Percentiles rank a stretch among this genome's conserved stretches.
Conservation (phyloP, 257 asterid species). For the Hygrophila difformis region DNA sequence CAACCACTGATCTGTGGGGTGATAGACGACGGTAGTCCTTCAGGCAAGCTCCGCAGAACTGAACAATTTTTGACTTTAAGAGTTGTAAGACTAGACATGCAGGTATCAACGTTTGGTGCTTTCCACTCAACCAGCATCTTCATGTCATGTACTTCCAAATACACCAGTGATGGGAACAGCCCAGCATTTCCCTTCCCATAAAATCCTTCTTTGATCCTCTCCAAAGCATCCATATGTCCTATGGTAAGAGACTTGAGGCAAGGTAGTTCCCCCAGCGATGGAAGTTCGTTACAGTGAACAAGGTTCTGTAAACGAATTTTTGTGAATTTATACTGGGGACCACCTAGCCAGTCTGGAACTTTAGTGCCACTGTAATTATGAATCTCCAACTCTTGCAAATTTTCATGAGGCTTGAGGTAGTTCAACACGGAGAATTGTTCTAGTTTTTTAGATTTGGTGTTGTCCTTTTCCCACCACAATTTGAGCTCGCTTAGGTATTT, state of each 20-base stretch:
- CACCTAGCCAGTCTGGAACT: background rate
- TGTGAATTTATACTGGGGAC: background rate
- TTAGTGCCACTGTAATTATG: background rate
- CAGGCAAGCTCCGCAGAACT: too few species aligned
- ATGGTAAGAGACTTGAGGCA: background rate
- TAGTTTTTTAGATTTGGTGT: too few species aligned
- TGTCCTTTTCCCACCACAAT: too few species aligned
- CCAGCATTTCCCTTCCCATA: background rate
- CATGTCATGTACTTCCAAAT: background rate
- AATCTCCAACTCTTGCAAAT: background rate
- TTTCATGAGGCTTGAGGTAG: too few species aligned
- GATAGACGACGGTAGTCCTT: too few species aligned
- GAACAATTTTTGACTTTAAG: background rate
- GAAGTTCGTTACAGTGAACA: background rate
- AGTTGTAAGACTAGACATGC: background rate
- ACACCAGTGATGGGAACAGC: background rate
- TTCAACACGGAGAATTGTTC: too few species aligned
- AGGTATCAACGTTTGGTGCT: background rate
- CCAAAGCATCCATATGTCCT: background rate
- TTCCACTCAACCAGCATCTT: background rate
- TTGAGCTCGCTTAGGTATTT: too few species aligned
- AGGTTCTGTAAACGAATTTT: background rate
- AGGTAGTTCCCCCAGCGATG: background rate
- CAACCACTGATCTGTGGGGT: too few species aligned
- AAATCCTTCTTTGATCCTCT: background rate